Base-by-base conservation (phyloP, 345 rosid genomes). In the Aquilaria yunnanensis region DNA sequence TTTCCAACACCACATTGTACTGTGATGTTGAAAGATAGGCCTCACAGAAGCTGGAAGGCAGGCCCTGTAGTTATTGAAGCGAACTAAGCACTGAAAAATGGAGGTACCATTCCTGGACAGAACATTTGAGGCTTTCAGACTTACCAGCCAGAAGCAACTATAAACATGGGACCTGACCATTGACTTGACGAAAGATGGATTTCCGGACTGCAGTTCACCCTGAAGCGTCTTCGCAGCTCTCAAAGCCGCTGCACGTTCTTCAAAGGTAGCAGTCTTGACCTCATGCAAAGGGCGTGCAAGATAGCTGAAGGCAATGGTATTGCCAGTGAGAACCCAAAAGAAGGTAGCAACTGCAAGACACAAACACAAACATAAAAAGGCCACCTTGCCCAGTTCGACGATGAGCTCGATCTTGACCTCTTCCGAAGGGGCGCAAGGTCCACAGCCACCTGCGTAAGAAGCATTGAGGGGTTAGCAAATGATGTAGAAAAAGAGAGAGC, bases 121-220 rank as follows among this genome's bases (percentile, higher is more conserved):
- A 64, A 12, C 32, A 30, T 61, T 9, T 37, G 43, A 3, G 43
- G 5, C 37, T 14, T 31, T 52, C 46, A 10, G 13, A 74, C 83
- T 69, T 75, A 86, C 92, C 86, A 86, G 71, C 92, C 92, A 83
- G 59, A 81, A 86, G 57, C 87, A 83, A 63, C 86, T 81, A 56
- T 79, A 83, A 81, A 86, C 92, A 66, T 86, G 92, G 56, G 92
- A 86, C 63, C 86, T 77, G 56, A 83, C 71, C 92, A 86, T 83
- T 54, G 83, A 81, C 70, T 86, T 86, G 50, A 81, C 77, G 68
- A 86, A 81, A 51, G 78, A 70, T 47, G 89, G 89, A 51, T 74
- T 65, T 51, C 66, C 69, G 41, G 83, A 74, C 54, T 60, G 63
- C 12, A 86, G 63, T 12, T 51, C 43, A 57, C 62, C 59, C 53